Percentiles rank a stretch among this genome's conserved stretches.
Evolutionary conservation across 2,329 filamentous ascomycete species (phyloP).

Genomic region (Furcasterigmium furcatum): DNA sequence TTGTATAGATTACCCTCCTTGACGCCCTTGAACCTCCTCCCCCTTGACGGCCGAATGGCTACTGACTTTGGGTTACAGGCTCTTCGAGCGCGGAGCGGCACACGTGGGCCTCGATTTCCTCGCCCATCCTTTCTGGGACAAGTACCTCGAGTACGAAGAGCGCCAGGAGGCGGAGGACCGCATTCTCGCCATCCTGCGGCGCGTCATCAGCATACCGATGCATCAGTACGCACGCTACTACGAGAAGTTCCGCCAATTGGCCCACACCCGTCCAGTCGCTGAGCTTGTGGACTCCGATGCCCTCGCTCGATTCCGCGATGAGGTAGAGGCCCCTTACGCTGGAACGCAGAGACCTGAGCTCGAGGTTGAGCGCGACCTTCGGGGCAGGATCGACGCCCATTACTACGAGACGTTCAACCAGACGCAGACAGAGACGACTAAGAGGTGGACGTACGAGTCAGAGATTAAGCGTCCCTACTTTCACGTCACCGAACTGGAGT

Average conservation of each 20-base stretch:
- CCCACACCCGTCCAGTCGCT: conserved; percentile 66
- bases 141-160: conserved; percentile 96
- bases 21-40: conserved; percentile 11
- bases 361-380: conserved; percentile 80
- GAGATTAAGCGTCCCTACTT: conserved; percentile 97
- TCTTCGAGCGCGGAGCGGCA: conserved; percentile 86
- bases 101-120: conserved; percentile 91
- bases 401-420: conserved; percentile 78
- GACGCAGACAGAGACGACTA: conserved; percentile 84
- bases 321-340: conserved; percentile 61
- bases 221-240: conserved; percentile 96
- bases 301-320: conserved; percentile 65
- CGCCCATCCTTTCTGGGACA: conserved; percentile 97
- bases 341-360: conserved; percentile 60
- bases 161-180: conserved; percentile 80
- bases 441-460: conserved; percentile 91
- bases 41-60: conserved; percentile 6
- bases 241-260: conserved; percentile 79
- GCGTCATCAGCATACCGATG: conserved; percentile 86
- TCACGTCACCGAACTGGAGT: conserved; percentile 89
- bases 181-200: conserved; percentile 78
- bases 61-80: conserved; percentile 51
- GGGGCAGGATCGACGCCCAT: conserved; percentile 73
- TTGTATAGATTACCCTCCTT: background rate
- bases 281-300: conserved; percentile 70